Evolutionary conservation across 2,329 filamentous ascomycete species (phyloP), one percentile per base, ranked within the genome.

Genomic region (Amphichorda felina): DNA sequence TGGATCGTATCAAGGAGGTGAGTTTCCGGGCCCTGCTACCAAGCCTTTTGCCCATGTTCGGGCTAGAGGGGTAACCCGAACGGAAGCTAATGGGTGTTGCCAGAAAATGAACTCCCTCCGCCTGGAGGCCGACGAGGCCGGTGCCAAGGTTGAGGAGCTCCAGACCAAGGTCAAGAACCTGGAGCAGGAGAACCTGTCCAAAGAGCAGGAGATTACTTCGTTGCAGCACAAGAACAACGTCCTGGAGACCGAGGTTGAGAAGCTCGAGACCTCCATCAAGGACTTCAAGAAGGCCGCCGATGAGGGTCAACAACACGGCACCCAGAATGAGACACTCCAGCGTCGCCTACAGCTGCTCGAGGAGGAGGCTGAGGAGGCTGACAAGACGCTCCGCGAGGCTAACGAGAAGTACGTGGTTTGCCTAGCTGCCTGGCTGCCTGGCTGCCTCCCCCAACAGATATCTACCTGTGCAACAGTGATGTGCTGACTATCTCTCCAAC

Each of bases 151-250:
- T 45, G 85, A 95, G 58, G 89, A 96, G 66, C 76, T 94, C 48
- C 79, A 91, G 67, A 47, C 63, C 51, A 88, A 85, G 67, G 74
- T 95, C 67, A 96, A 95, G 74, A 61, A 66, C 37, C 75, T 96
- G 45, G 88, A 98, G 68, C 82, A 94, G 64, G 89, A 96, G 69
- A 94, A 87, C 62, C 73, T 94, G 43, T 72, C 82, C 57, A 96
- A 96, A 72, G 91, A 96, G 70, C 88, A 96, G 66, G 89, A 96
- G 62, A 94, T 96, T 63, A 93, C 84, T 47, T 96, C 91, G 36
- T 77, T 96, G 53, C 78, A 82, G 58, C 89, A 96, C 80, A 93
- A 89, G 72, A 95, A 94, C 68, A 77, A 79, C 54, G 72, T 94
- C 42, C 81, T 96, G 41, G 91, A 96, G 68, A 51, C 61, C 43